Evolutionary conservation across 2,329 filamentous ascomycete species (phyloP), one percentile per base, ranked within the genome.

Genomic region (Fusarium odoratissimum): DNA sequence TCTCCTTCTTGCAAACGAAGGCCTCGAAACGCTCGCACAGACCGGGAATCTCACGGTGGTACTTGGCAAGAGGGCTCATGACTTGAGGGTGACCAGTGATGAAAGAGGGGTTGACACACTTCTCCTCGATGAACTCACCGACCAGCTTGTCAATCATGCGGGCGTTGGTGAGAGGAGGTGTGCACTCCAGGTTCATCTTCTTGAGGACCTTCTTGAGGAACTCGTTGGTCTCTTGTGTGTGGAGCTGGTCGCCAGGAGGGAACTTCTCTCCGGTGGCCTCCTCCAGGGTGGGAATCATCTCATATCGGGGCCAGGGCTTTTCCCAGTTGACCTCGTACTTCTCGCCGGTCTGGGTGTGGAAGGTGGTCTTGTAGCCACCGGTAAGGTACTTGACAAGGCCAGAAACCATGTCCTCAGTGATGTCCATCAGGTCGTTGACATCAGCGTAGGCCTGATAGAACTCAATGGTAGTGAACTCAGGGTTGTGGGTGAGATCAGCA

Each of bases 11-110:
- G 77, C 79, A 82, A 23, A 98, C 96, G 76, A 99, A 99, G 16
- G 94, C 95, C 85, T 99, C 96, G 83, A 98, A 98, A 61, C 96
- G 93, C 87, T 99, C 96, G 82, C 95, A 98, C 38, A 99, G 89
- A 78, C 95, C 96, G 59, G 92, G 89, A 71, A 90, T 90, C 51
- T 87, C 84, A 74, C 96, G 93, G 84, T 98, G 94, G 83, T 95
- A 95, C 89, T 99, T 99, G 86, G 96, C 96, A 23, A 99, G 88
- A 13, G 96, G 96, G 21, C 93, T 96, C 95, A 98, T 85, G 82
- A 85, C 85, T 80, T 84, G 84, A 64, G 85, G 91, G 83, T 97
- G 94, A n/a, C 92, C 93, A 67, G 79, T 81, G 75, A 84, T 84
- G 76, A 84, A 84, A 31, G 82, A 97, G 5, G 96, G 95, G 88